A percentile compares a stretch with the other conserved stretches of the same genome.
Conservation (phyloP, 192 early-diverging fungal genomes). For the Gryganskiella cystojenkinii region DNA sequence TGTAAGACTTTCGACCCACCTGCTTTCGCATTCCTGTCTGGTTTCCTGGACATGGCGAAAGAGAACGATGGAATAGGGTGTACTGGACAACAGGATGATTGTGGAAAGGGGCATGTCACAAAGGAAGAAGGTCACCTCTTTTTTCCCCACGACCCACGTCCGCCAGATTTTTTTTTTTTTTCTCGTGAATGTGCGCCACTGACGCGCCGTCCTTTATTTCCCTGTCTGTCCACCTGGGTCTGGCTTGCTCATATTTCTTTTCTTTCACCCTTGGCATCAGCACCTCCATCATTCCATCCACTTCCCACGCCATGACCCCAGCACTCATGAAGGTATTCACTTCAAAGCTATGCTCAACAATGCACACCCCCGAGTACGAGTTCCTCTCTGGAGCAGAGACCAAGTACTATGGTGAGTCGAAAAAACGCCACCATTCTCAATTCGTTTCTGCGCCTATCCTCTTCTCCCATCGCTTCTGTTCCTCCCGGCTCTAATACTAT, state of each 20-base stretch:
- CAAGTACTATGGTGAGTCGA: conserved; percentile 46
- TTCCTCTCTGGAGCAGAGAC: conserved; percentile 34
- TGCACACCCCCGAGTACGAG: conserved; percentile 43
- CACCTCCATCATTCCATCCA: background rate
- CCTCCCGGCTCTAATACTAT: background rate
- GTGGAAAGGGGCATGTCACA: too few relatives aligned
- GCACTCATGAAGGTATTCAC: conserved; percentile 45
- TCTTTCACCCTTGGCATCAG: background rate
- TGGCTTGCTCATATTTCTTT: background rate
- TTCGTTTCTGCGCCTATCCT: too few relatives aligned
- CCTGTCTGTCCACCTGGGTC: too few relatives aligned
- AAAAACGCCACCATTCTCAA: background rate
- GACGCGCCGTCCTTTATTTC: too few relatives aligned
- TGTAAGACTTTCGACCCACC: background rate
- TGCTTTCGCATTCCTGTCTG: conserved; percentile 31
- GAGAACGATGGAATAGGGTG: background rate
- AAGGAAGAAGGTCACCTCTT: background rate
- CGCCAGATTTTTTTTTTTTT: background rate
- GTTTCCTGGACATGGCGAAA: conserved; percentile 39
- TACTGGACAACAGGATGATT: background rate
- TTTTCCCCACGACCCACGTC: too few relatives aligned
- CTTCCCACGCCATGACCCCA: conserved; percentile 10
- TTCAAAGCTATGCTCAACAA: conserved; percentile 40
- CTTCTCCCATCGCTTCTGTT: too few relatives aligned
- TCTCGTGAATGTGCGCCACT: too few relatives aligned